Percentiles rank a stretch among this genome's conserved stretches.
Conservation (phyloP, 1,139 yeast species). For the Taphrina confusa region DNA sequence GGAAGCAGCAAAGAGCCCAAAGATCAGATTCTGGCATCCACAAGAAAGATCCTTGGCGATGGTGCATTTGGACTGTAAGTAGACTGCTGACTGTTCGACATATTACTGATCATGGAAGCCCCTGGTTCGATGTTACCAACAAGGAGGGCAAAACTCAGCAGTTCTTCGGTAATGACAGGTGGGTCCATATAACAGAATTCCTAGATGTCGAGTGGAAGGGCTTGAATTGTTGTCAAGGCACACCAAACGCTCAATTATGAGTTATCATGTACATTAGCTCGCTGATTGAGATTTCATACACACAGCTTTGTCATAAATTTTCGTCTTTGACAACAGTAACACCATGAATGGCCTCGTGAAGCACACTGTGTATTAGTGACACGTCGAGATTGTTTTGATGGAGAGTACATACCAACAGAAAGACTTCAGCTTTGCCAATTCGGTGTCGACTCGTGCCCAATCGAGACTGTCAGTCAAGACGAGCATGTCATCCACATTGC, state of each 20-base stretch:
- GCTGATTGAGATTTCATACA: no score
- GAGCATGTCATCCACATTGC: neutral
- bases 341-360: conserved; percentile 7
- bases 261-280: no score
- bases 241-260: conserved; percentile 8
- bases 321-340: neutral
- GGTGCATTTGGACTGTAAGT: conserved; percentile 26
- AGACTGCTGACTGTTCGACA: neutral
- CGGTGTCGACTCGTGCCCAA: conserved; percentile 1
- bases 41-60: conserved; percentile 19
- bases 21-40: conserved; percentile 12
- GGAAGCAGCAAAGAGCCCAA: conserved; percentile 11
- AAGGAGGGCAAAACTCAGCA: conserved; percentile 15
- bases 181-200: conserved; percentile 22
- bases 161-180: conserved; percentile 30
- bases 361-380: neutral
- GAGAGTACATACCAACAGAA: conserved; percentile 6
- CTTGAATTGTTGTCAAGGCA: neutral
- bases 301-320: neutral
- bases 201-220: conserved; percentile 26
- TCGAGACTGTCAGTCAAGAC: conserved; percentile 6
- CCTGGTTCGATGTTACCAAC: conserved; percentile 31
- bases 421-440: conserved; percentile 1
- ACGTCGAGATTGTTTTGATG: no score
- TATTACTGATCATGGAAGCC: neutral